Evolutionary conservation across 1,139 yeast genomes (phyloP), one percentile per base, ranked within the genome.

Genomic region (Schwanniomyces etchellsii): DNA sequence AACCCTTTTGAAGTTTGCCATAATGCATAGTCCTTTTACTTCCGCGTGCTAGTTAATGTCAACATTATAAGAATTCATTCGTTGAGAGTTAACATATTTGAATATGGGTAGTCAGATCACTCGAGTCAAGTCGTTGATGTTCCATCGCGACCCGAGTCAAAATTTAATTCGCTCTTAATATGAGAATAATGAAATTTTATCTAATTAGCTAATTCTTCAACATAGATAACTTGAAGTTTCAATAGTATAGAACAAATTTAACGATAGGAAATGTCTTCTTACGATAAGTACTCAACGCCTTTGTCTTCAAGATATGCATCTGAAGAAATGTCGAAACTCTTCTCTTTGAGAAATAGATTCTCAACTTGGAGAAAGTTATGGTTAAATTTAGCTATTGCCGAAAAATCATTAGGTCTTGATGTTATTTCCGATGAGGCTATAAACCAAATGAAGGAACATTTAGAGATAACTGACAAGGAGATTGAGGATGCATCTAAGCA

Each of bases 321-420:
- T 43, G 89, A 83, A 55, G 98, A 91, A 66, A 91, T 91, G 98
- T 81, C 96, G 40, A 70, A 74, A 48, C 72, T 91, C 53, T 91
- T 91, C 72, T 89, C 97, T 29, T 65, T 83, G 54, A 80, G 96
- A 65, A 89, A 84, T 66, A 77, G 99, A 57, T 91, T 83, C 61
- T 83, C 96, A 32, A 91, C 98, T 30, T 91, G 99, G 99, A 82
- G 99, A 73, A 85, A 85, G 61, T 75, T 91, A 45, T 91, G 99
- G 99, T 76, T 79, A 53, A 88, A 85, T 56, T 72, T 91, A 47
- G 99, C 99, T 45, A 81, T 82, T 55, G 98, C 98, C 39, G 98
- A 91, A 66, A 72, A 86, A 60, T 85, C 86, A 55, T 75, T 88
- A 30, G 98, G 98, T 4, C 73, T 91, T 39, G 67, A 70, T 33